Evolutionary conservation across 2,329 filamentous ascomycete species (phyloP), one percentile per base, ranked within the genome.

Genomic region (Penicillium olsonii): DNA sequence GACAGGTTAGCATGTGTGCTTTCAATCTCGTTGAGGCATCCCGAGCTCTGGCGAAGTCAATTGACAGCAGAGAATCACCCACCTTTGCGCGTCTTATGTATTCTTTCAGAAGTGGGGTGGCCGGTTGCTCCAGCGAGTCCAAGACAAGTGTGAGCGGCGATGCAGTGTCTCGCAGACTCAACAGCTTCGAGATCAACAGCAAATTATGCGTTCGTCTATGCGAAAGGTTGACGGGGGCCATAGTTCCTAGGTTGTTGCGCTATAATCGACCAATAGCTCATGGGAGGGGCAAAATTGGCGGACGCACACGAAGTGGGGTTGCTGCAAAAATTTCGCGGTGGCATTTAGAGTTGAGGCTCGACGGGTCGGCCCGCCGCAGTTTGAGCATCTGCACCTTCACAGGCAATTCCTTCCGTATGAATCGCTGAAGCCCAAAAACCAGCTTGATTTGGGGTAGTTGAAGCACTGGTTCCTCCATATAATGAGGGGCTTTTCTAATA

Each of bases 141-240:
- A 96, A 78, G 3, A 96, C 73, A 20, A 97, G 76, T 0, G 92
- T 96, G 63, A 97, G 84, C 2, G 92, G 92, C 41, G 90, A 95
- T 12, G 87, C 84, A 48, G 84, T 84, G 69, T 94, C 88, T 54
- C 90, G 82, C 48, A 90, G 77, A 64, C 85, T 89, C 55, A 96
- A 78, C 2, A 96, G 77, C 65, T 90, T 92, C 55, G 91, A 88
- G 47, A 96, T 84, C 2, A 95, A 78, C 2, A 95, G 82, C 18
- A 95, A 75, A 67, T 91, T 92, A 71, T 96, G 91, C 17, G 90
- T 92, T 56, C 90, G 83, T 24, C 88, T 81, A 65, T 95, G 89
- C 39, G 74, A 69, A 14, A 74, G 49, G 46, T 64, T 68, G 40
- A 61, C 51, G n/a, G 68, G 59, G 12, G 69, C 62, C 72, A 74